These are phyloP conservation scores for Inonotus hispidus DNA, from an alignment of 1,284 basidiomycete species.

Conservation along the genomic window DNA sequence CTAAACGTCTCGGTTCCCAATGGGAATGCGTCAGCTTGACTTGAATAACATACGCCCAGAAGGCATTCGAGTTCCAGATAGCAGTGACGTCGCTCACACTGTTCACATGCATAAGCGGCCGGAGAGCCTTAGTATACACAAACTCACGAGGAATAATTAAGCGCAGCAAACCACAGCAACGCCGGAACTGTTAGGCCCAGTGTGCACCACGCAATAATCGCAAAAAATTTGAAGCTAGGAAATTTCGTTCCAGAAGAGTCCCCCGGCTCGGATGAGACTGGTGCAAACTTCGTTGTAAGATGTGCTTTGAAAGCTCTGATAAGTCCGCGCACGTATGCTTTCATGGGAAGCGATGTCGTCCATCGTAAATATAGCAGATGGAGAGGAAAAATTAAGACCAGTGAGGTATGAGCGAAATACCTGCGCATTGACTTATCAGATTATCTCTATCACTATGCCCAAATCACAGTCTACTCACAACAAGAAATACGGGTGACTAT, in stretches of 20 bases:
- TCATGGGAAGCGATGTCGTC: conserved; percentile 40
- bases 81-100: conserved; percentile 78
- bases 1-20: conserved; percentile 59
- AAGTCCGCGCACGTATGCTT: conserved; percentile 45
- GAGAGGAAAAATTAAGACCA: conserved; percentile 63
- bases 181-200: conserved; percentile 55
- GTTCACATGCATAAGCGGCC: conserved; percentile 17
- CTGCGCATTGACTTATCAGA: conserved; percentile 34
- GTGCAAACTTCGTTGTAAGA: not conserved
- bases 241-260: conserved; percentile 29
- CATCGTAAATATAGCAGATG: conserved; percentile 59
- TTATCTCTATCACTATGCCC: not conserved
- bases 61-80: conserved; percentile 82
- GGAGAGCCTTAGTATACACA: conserved; percentile 11
- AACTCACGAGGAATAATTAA: conserved; percentile 68
- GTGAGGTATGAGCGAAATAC: conserved; percentile 71
- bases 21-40: conserved; percentile 53
- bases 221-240: conserved; percentile 40
- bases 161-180: conserved; percentile 68
- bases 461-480: conserved; percentile 45
- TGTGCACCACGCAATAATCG: conserved; percentile 46
- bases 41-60: conserved; percentile 74
- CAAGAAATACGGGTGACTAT: conserved; percentile 71
- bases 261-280: not conserved
- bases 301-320: conserved; percentile 38